phyloP scores from a whole-genome alignment of 2,329 filamentous ascomycete genomes.

The Geoglossum cookeanum region DNA sequence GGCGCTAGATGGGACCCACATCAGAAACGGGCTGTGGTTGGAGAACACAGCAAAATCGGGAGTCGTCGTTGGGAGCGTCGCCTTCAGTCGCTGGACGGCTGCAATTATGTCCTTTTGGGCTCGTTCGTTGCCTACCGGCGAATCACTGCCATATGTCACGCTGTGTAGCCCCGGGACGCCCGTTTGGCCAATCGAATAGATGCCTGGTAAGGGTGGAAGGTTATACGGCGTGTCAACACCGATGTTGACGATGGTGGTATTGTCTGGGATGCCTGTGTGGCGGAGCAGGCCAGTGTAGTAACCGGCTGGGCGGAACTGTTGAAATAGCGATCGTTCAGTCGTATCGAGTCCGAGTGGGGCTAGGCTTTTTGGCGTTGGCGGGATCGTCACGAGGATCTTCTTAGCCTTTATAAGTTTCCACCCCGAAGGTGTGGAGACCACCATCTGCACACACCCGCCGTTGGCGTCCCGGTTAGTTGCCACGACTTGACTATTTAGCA shows the following conservation, averaged over 20 bases:
- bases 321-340: not conserved
- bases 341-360: not conserved
- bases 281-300: not conserved
- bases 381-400: conserved; percentile 19
- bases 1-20: conserved; percentile 15
- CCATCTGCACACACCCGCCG: conserved; percentile 7
- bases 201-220: conserved; percentile 2
- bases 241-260: conserved; percentile 3
- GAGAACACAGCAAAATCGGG: conserved; percentile 8
- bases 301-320: not conserved
- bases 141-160: not conserved
- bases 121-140: not conserved
- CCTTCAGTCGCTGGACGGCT: not conserved
- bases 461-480: conserved; percentile 7
- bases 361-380: conserved; percentile 14
- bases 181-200: conserved; percentile 4
- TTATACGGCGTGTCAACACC: conserved; percentile 4
- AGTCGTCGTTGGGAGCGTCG: not conserved
- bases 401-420: conserved; percentile 14
- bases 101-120: not conserved
- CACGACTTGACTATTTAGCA: conserved; percentile 11
- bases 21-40: conserved; percentile 15
- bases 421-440: conserved; percentile 9
- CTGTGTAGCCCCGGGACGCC: conserved; percentile 3
- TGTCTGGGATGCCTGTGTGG: not conserved